Conservation (phyloP, 75 land plant genomes). For the Isoetes taiwanensis region DNA sequence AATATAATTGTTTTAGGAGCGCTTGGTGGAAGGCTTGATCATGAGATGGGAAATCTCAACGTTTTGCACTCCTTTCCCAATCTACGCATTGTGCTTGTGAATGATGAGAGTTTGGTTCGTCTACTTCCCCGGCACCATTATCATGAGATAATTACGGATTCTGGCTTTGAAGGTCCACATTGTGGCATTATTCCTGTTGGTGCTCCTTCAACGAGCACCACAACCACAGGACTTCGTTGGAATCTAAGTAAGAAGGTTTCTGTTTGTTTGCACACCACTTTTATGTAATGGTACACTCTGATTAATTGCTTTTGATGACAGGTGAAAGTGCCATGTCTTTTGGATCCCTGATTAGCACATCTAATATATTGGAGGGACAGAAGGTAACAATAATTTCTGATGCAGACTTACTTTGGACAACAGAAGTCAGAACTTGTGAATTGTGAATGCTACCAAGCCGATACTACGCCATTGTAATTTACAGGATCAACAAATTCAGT, state of each 20-base stretch:
- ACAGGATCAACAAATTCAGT: no score
- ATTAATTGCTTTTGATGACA: slow-evolving; percentile 12
- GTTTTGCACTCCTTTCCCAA: slow-evolving; percentile 49
- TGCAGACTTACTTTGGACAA: slow-evolving; percentile 87
- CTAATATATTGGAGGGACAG: slow-evolving; percentile 44
- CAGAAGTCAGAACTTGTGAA: no score
- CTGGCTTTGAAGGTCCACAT: slow-evolving; percentile 71
- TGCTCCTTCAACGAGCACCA: slow-evolving; percentile 50
- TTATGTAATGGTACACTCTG: background rate
- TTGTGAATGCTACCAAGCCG: no score
- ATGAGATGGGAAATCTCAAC: slow-evolving; percentile 81
- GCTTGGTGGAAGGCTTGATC: slow-evolving; percentile 94
- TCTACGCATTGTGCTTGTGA: slow-evolving; percentile 56
- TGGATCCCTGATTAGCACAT: slow-evolving; percentile 76
- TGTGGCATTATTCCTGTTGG: slow-evolving; percentile 90
- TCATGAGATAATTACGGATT: slow-evolving; percentile 56
- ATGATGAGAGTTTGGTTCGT: slow-evolving; percentile 61
- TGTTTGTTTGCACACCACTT: background rate
- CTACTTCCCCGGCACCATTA: slow-evolving; percentile 54
- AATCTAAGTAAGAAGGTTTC: slow-evolving; percentile 65
- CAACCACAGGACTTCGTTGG: slow-evolving; percentile 92
- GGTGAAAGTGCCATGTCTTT: slow-evolving; percentile 57
- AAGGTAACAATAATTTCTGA: slow-evolving; percentile 64
- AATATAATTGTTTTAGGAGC: slow-evolving; percentile 78
- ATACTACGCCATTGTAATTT: no score